phyloP scores from a whole-genome alignment of 805 yeast genomes.

The Kodamaea neixiangensis region DNA sequence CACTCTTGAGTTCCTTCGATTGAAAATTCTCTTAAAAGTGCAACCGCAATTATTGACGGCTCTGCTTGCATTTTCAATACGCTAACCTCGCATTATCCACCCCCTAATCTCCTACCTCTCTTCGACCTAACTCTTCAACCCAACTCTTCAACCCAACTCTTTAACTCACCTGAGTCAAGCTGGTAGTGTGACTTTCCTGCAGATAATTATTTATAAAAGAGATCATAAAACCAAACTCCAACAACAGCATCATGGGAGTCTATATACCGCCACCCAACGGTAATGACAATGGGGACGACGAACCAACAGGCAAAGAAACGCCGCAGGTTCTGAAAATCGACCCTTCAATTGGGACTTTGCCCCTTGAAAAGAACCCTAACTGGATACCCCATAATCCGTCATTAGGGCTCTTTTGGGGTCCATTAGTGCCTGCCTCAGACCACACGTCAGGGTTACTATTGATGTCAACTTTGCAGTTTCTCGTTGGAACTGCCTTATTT shows the following conservation, averaged over 20 bases:
- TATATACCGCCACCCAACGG: constrained; percentile 36
- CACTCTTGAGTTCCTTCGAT: too few species aligned
- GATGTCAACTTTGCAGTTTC: constrained; percentile 54
- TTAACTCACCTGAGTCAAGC: background rate
- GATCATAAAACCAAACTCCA: background rate
- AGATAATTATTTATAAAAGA: background rate
- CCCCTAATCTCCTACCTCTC: background rate
- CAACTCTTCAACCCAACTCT: background rate
- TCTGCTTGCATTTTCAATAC: too few species aligned
- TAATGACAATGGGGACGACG: constrained; percentile 1
- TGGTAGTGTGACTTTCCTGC: too few species aligned
- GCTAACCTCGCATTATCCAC: background rate
- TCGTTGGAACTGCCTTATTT: constrained; percentile 42
- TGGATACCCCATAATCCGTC: constrained; percentile 16
- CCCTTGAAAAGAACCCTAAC: background rate
- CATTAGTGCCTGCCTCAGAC: constrained; percentile 73
- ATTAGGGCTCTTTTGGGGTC: constrained; percentile 52
- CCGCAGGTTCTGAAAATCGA: background rate
- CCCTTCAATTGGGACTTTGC: background rate
- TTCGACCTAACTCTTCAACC: background rate
- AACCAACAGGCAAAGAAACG: background rate
- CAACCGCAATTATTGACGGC: too few species aligned
- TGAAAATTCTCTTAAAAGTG: too few species aligned
- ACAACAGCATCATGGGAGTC: constrained; percentile 28
- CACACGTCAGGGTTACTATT: constrained; percentile 54